Evolutionary conservation across 148 eudicot species (phyloP).

Genomic region (Camellia sinensis): DNA sequence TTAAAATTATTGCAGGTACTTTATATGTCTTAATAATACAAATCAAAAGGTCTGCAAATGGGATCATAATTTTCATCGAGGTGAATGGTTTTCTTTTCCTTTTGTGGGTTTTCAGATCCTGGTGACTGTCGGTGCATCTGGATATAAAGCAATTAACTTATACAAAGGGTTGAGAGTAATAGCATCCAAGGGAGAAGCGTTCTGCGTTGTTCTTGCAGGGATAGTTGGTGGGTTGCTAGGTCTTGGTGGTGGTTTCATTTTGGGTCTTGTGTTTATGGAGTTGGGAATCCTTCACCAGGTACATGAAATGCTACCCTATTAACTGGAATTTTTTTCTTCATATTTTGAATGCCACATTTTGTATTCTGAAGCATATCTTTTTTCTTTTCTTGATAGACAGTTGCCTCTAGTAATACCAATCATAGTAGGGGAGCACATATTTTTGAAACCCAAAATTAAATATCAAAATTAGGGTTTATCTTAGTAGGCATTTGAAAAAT

Average conservation of each 20-base stretch:
- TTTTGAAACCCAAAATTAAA: too few relatives aligned
- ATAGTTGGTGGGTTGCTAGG: conserved; percentile 39
- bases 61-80: not conserved
- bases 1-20: conserved; percentile 22
- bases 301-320: not conserved
- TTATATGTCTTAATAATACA: not conserved
- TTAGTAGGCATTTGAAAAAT: too few relatives aligned
- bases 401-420: too few relatives aligned
- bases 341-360: too few relatives aligned
- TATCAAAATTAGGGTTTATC: too few relatives aligned
- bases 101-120: not conserved
- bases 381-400: too few relatives aligned
- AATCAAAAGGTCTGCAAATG: not conserved
- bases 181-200: conserved; percentile 23
- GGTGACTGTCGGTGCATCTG: conserved; percentile 16
- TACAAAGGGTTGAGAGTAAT: conserved; percentile 24
- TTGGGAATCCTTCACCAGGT: conserved; percentile 35
- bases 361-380: too few relatives aligned
- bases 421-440: too few relatives aligned
- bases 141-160: conserved; percentile 19
- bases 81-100: not conserved
- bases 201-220: conserved; percentile 31
- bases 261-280: conserved; percentile 37
- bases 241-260: conserved; percentile 38
- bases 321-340: not conserved